A percentile compares a stretch with the other conserved stretches of the same genome.
phyloP scores from a whole-genome alignment of 495 filamentous ascomycete species.

The Zalerion maritima region DNA sequence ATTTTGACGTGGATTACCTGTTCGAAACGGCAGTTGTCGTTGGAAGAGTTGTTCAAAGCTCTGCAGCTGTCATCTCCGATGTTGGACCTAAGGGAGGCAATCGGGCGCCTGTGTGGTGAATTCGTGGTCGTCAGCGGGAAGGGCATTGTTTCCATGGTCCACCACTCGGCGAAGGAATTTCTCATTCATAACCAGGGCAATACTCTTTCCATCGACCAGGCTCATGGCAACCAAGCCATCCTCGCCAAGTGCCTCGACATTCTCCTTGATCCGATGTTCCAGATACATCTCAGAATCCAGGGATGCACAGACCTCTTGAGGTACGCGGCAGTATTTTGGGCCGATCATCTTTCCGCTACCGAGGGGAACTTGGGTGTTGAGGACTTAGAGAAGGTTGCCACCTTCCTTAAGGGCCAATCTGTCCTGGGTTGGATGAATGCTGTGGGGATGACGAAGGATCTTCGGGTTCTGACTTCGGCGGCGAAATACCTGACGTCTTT shows the following conservation, averaged over 20 bases:
- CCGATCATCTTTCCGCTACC: no score
- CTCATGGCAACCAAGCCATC: neutral
- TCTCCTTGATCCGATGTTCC: neutral
- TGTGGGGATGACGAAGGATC: neutral
- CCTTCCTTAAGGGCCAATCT: neutral
- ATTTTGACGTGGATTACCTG: no score
- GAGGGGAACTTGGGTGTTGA: neutral
- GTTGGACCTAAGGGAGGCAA: constrained; percentile 1
- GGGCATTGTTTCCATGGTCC: neutral
- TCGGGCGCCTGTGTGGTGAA: constrained; percentile 1
- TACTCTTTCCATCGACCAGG: neutral
- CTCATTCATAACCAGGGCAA: neutral
- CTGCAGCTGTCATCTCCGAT: neutral
- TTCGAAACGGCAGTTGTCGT: no score
- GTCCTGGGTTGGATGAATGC: neutral
- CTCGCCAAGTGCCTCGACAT: neutral
- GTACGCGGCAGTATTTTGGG: no score
- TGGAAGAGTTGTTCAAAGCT: no score
- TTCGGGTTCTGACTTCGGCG: no score
- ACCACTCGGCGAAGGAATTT: constrained; percentile 1
- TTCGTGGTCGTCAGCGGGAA: neutral
- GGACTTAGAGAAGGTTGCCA: neutral
- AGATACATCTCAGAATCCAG: constrained; percentile 1
- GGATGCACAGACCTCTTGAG: neutral
- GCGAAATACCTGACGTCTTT: neutral